phyloP scores from a whole-genome alignment of 1,139 yeast genomes.

The Magnusiomyces tetraspermus region DNA sequence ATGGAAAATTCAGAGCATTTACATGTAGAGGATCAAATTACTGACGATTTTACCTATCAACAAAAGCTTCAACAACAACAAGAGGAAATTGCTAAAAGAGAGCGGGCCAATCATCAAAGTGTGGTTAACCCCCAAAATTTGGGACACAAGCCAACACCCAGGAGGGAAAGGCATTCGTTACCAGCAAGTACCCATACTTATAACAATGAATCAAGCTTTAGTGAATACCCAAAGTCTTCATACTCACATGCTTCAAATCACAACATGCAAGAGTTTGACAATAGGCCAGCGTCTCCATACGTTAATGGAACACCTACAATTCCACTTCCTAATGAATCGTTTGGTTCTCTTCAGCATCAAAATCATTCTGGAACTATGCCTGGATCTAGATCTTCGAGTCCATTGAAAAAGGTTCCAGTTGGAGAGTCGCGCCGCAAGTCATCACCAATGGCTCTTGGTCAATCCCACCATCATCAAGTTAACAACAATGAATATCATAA shows the following conservation, averaged over 20 bases:
- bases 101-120: not conserved
- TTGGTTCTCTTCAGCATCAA: too few species aligned
- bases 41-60: not conserved
- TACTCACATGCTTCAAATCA: not conserved
- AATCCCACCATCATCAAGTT: not conserved
- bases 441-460: not conserved
- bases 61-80: not conserved
- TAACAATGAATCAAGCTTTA: too few species aligned
- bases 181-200: too few species aligned
- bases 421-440: not conserved
- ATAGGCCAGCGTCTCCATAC: not conserved
- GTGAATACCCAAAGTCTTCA: too few species aligned
- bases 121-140: not conserved
- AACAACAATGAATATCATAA: too few species aligned
- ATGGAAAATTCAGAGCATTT: not conserved
- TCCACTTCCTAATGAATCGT: not conserved
- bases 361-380: too few species aligned
- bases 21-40: not conserved
- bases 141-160: too few species aligned
- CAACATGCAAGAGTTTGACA: not conserved
- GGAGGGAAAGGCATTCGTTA: too few species aligned
- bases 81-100: not conserved
- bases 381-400: not conserved
- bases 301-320: not conserved
- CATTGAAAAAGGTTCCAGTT: not conserved